These are phyloP conservation scores for Linnemannia elongata DNA, from an alignment of 192 early-diverging fungal species.

Conservation along the genomic window DNA sequence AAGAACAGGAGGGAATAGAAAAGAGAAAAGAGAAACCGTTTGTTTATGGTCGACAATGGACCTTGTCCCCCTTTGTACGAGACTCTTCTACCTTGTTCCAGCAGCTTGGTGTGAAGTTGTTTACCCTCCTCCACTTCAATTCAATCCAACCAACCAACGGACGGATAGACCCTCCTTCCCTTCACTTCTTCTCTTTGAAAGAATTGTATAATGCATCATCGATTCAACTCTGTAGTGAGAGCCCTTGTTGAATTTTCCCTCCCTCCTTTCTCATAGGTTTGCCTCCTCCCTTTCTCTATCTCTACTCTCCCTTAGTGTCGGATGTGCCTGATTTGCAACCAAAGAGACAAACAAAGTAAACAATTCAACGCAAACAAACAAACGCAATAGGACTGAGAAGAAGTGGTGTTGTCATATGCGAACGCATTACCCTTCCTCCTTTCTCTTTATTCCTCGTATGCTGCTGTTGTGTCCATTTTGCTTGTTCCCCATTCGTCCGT, in stretches of 20 bases:
- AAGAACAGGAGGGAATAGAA: background rate
- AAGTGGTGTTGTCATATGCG: background rate
- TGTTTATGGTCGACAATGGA: background rate
- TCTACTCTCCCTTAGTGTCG: background rate
- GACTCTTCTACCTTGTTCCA: background rate
- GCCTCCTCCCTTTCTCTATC: background rate
- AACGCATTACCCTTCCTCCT: background rate
- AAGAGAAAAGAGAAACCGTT: background rate
- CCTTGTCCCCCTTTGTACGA: background rate
- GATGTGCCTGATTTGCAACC: slow-evolving; percentile 11
- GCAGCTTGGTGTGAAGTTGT: background rate
- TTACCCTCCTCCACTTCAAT: too few relatives aligned
- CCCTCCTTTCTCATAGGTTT: background rate
- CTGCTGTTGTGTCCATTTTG: background rate
- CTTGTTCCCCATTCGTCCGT: background rate
- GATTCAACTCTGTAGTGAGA: background rate
- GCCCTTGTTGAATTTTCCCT: background rate
- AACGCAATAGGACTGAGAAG: background rate
- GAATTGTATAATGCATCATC: slow-evolving; percentile 7
- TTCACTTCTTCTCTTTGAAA: background rate
- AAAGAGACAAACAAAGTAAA: background rate
- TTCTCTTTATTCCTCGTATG: background rate
- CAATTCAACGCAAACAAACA: background rate
- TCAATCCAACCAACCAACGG: too few relatives aligned
- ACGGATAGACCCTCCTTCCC: background rate